These are phyloP conservation scores for Poronia punctata DNA, from an alignment of 495 filamentous ascomycete genomes.

Conservation along the genomic window DNA sequence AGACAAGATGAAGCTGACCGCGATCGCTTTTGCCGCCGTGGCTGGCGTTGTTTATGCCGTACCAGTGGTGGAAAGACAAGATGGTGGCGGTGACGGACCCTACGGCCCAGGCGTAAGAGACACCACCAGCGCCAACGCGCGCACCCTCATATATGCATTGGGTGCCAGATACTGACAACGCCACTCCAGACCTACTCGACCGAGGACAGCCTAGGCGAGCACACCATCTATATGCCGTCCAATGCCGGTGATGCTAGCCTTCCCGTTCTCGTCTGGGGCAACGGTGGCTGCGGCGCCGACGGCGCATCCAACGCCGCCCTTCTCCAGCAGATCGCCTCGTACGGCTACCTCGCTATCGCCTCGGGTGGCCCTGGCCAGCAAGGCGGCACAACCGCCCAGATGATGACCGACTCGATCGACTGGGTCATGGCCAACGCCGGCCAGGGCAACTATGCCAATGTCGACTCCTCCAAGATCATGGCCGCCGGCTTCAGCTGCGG, in stretches of 20 bases:
- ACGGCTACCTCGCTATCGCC: slow-evolving; percentile 27
- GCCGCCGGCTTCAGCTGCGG: slow-evolving; percentile 23
- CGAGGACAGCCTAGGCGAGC: slow-evolving; percentile 13
- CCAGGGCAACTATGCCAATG: slow-evolving; percentile 20
- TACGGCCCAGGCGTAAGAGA: not conserved
- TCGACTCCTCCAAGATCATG: slow-evolving; percentile 18
- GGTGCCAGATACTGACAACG: slow-evolving; percentile 1
- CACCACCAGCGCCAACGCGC: too few species aligned
- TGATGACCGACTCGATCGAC: slow-evolving; percentile 20
- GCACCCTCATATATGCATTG: not conserved
- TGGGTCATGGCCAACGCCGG: slow-evolving; percentile 23
- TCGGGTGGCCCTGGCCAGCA: slow-evolving; percentile 13
- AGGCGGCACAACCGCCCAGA: slow-evolving; percentile 9
- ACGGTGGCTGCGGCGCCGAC: slow-evolving; percentile 26
- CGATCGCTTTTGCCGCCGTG: not conserved
- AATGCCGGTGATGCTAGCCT: slow-evolving; percentile 18
- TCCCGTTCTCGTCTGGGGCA: slow-evolving; percentile 28
- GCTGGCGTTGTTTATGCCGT: not conserved
- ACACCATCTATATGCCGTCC: slow-evolving; percentile 22
- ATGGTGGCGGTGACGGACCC: not conserved
- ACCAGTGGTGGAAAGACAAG: not conserved
- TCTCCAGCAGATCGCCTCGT: slow-evolving; percentile 20
- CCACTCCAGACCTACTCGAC: slow-evolving; percentile 15
- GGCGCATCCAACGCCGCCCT: slow-evolving; percentile 10
- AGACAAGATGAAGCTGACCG: not conserved